Conservation (phyloP, 805 yeast species). For the Yarrowia porcina region DNA sequence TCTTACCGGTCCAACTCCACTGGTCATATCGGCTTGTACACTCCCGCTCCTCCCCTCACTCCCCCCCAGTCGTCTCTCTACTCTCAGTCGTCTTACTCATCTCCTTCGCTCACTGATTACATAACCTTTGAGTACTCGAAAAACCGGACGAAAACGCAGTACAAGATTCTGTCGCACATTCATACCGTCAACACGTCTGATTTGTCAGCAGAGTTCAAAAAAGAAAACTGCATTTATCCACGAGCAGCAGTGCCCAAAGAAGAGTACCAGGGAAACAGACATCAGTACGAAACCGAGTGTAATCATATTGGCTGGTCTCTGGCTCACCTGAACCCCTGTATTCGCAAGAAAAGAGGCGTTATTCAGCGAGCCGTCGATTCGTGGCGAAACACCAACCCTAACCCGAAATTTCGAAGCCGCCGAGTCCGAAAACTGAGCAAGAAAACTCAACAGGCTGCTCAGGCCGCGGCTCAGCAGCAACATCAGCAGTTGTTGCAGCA, state of each 20-base stretch:
- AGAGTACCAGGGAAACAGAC: conserved; percentile 47
- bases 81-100: background rate
- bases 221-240: conserved; percentile 48
- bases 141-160: conserved; percentile 35
- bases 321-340: conserved; percentile 43
- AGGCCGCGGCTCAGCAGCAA: conserved; percentile 4
- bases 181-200: conserved; percentile 32
- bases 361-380: conserved; percentile 53
- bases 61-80: background rate
- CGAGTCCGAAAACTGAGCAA: conserved; percentile 37
- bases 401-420: conserved; percentile 44
- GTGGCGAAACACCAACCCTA: conserved; percentile 49
- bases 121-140: conserved; percentile 39
- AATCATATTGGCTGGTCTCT: conserved; percentile 51
- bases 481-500: conserved; percentile 20
- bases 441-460: conserved; percentile 5
- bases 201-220: conserved; percentile 39
- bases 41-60: background rate
- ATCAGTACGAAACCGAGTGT: conserved; percentile 47
- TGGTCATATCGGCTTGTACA: background rate
- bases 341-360: conserved; percentile 47
- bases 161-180: conserved; percentile 40
- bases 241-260: conserved; percentile 45
- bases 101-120: background rate
- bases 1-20: background rate